Conservation (phyloP, 345 rosid genomes). For the Hirschfeldia incana region DNA sequence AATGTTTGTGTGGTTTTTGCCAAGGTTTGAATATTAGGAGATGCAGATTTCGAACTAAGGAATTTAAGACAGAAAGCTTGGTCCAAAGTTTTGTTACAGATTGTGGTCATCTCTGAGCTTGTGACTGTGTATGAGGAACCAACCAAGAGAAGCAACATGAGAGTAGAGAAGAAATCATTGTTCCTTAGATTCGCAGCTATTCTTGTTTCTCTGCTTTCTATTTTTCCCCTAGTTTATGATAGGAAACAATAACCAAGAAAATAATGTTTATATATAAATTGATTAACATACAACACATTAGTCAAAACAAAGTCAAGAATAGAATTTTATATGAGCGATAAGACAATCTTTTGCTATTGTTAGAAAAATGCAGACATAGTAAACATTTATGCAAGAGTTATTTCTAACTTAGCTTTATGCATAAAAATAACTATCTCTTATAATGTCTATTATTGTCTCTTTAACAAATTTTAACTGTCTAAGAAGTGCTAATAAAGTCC, state of each 20-base stretch:
- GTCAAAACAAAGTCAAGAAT: conserved; percentile 29
- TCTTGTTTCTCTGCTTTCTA: conserved; percentile 32
- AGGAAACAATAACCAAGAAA: not conserved
- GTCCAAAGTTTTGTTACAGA: conserved; percentile 34
- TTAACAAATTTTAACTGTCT: no score
- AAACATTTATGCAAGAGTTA: not conserved
- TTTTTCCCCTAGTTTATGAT: not conserved
- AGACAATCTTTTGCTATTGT: not conserved
- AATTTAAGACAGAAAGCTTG: conserved; percentile 33
- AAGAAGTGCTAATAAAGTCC: no score
- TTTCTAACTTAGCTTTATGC: not conserved
- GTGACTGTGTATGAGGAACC: conserved; percentile 36
- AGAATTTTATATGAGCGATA: conserved; percentile 29
- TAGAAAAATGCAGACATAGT: conserved; percentile 26
- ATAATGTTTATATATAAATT: conserved; percentile 4
- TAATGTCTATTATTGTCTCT: not conserved
- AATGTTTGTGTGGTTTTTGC: conserved; percentile 30
- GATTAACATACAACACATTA: conserved; percentile 19
- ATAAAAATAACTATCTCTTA: not conserved
- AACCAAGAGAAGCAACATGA: conserved; percentile 26
- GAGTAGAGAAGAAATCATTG: conserved; percentile 40
- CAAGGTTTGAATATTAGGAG: conserved; percentile 34
- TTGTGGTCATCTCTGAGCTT: conserved; percentile 27
- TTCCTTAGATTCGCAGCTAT: conserved; percentile 35
- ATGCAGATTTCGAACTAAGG: conserved; percentile 21